Evolutionary conservation across 495 filamentous ascomycete species (phyloP).

Genomic region (Penicillium longicatenatum): DNA sequence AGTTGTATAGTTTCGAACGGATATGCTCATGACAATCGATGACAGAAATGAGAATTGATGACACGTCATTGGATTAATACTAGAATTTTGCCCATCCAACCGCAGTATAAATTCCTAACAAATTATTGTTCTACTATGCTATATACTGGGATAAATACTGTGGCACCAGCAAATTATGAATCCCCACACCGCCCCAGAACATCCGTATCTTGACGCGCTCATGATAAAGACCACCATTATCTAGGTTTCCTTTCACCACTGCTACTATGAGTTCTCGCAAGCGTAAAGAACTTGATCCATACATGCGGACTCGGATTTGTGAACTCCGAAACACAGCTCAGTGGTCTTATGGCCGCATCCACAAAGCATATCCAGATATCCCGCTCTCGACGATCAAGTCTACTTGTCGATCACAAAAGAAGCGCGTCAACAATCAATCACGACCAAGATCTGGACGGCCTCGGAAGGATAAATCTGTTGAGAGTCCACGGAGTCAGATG

Average conservation of each 20-base stretch:
- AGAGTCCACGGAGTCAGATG: neutral
- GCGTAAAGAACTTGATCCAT: constrained; percentile 14
- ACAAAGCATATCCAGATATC: constrained; percentile 11
- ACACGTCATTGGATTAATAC: constrained; percentile 13
- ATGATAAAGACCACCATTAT: neutral
- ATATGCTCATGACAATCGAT: constrained; percentile 29
- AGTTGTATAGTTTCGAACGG: constrained; percentile 28
- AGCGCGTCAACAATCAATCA: constrained; percentile 10
- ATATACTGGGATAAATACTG: neutral
- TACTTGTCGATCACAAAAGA: constrained; percentile 3
- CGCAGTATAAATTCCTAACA: neutral
- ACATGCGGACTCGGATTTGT: constrained; percentile 11
- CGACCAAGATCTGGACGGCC: constrained; percentile 1
- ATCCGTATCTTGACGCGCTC: neutral
- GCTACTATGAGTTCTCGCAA: neutral
- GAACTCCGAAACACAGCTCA: constrained; percentile 14
- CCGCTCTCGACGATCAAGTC: constrained; percentile 14
- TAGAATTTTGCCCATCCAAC: neutral
- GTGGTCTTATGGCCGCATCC: constrained; percentile 15
- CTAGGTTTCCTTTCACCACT: neutral
- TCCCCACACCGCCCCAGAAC: neutral
- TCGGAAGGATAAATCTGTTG: neutral
- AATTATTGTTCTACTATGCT: neutral
- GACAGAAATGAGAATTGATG: constrained; percentile 35
- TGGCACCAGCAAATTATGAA: neutral